Conservation (phyloP, 2,329 filamentous ascomycete species). For the Microcyclosporella mali region DNA sequence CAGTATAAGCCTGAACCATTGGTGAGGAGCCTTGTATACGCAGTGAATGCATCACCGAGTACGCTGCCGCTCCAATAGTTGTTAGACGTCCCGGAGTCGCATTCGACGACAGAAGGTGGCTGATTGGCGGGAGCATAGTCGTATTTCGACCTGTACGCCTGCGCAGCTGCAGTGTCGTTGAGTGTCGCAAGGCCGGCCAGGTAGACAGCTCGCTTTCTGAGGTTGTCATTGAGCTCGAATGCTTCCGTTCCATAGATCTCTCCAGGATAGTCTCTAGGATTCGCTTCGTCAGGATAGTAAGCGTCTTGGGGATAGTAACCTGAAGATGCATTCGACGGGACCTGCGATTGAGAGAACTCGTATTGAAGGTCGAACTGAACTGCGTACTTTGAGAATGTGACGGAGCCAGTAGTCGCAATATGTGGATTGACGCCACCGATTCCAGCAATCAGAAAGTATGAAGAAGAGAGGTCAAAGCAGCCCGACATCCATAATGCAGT, state of each 20-base stretch:
- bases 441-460: conserved; percentile 27
- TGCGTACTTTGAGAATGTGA: conserved; percentile 21
- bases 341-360: conserved; percentile 20
- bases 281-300: conserved; percentile 17
- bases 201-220: conserved; percentile 23
- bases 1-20: conserved; percentile 35
- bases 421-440: conserved; percentile 25
- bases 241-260: conserved; percentile 33
- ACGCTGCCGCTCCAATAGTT: conserved; percentile 28
- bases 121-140: conserved; percentile 22
- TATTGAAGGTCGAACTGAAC: conserved; percentile 23
- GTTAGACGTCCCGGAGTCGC: conserved; percentile 30
- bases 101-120: conserved; percentile 27
- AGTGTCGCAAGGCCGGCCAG: conserved; percentile 26
- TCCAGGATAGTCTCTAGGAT: conserved; percentile 16
- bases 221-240: conserved; percentile 31
- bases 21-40: conserved; percentile 29
- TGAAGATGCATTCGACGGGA: conserved; percentile 15
- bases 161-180: conserved; percentile 27
- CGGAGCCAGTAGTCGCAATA: conserved; percentile 20
- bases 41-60: conserved; percentile 26
- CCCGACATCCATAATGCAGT: conserved; percentile 15
- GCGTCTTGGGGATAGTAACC: conserved; percentile 24
- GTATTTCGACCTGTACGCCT: conserved; percentile 29
- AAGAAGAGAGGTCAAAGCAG: conserved; percentile 20